Conservation (phyloP, 768 basidiomycete species). For the Mrakia hoshinonis region DNA sequence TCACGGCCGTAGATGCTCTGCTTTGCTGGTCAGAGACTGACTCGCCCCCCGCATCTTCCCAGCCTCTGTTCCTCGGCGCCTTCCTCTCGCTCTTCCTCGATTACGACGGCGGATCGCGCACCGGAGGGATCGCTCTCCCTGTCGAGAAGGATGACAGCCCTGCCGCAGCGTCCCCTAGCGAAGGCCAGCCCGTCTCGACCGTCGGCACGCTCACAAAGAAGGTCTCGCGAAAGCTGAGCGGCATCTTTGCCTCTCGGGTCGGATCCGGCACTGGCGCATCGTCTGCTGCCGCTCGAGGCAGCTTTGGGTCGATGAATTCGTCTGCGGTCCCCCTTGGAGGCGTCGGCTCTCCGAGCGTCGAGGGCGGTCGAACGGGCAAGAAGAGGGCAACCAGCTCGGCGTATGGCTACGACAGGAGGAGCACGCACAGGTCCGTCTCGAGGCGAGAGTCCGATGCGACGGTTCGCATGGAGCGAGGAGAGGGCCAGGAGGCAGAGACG, state of each 20-base stretch:
- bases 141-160: conserved; percentile 55
- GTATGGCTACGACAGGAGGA: conserved; percentile 30
- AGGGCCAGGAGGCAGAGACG: conserved; percentile 34
- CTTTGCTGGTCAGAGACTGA: conserved; percentile 53
- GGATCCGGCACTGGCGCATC: not conserved
- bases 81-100: conserved; percentile 80
- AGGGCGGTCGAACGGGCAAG: not conserved
- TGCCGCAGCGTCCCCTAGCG: not conserved
- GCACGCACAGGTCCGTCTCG: not conserved
- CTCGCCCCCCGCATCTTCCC: conserved; percentile 36
- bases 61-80: conserved; percentile 61
- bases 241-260: conserved; percentile 33
- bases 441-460: conserved; percentile 30
- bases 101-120: conserved; percentile 79
- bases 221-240: conserved; percentile 29
- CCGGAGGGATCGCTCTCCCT: conserved; percentile 72
- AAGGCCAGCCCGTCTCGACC: not conserved
- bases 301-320: conserved; percentile 7
- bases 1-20: not conserved
- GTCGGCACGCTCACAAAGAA: conserved; percentile 36
- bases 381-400: conserved; percentile 22
- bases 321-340: not conserved
- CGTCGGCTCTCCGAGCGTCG: not conserved
- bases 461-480: conserved; percentile 33
- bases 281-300: not conserved